phyloP scores from a whole-genome alignment of 345 rosid species.

The Eucalyptus curtisii region DNA sequence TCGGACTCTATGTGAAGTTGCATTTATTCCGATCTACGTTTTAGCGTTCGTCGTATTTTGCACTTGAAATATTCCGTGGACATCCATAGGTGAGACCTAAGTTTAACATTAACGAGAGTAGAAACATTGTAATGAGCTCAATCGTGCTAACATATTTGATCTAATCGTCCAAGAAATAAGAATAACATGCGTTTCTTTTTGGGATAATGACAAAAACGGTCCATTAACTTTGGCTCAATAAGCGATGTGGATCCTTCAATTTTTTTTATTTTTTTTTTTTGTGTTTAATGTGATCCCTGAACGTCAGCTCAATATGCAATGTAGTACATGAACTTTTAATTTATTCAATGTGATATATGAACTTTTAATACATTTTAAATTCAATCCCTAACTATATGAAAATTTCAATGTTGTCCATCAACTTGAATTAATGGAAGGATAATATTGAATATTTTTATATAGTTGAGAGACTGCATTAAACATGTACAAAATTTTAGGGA shows the following conservation, averaged over 20 bases:
- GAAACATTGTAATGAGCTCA: not conserved
- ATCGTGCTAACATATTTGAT: not conserved
- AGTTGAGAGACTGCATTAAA: too few species aligned
- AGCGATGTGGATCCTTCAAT: not conserved
- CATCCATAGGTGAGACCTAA: not conserved
- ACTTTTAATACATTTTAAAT: not conserved
- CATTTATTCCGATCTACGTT: not conserved
- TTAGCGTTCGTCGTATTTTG: not conserved
- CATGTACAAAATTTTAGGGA: too few species aligned
- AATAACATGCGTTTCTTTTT: not conserved
- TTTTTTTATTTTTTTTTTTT: too few species aligned
- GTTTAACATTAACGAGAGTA: not conserved
- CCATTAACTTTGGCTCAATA: not conserved
- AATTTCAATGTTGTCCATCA: too few species aligned
- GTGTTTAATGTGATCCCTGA: accelerated
- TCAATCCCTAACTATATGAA: too few species aligned
- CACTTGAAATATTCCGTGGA: not conserved
- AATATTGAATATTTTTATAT: too few species aligned
- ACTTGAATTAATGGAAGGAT: too few species aligned
- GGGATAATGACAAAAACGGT: not conserved
- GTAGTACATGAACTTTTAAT: accelerated
- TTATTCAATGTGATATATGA: too few species aligned
- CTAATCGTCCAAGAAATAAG: accelerated
- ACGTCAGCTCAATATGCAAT: not conserved
- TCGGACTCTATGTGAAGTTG: not conserved